Conservation (phyloP, 176 grass and related monocot genomes). For the Hyparrhenia diplandra region DNA sequence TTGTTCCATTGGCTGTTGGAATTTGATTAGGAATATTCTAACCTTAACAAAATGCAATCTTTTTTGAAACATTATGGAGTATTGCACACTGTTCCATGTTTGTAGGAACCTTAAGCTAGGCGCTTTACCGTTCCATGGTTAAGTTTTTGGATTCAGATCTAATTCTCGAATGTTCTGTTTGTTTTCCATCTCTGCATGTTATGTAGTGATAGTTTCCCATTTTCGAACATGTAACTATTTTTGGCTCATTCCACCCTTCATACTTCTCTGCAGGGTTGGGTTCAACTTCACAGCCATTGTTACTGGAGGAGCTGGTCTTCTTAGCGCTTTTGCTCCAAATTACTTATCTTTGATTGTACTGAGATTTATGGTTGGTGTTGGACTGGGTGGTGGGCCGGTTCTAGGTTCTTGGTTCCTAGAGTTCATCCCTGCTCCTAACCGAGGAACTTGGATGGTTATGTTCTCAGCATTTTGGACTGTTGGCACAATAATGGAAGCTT, state of each 20-base stretch:
- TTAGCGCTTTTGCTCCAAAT: conserved; percentile 90
- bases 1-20: no score
- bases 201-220: not conserved
- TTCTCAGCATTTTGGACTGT: conserved; percentile 83
- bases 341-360: conserved; percentile 73
- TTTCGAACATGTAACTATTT: not conserved
- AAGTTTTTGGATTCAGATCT: not conserved
- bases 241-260: conserved; percentile 21
- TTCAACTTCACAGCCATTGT: conserved; percentile 92
- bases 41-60: not conserved
- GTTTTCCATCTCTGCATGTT: not conserved
- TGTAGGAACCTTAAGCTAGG: not conserved
- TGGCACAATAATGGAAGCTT: conserved; percentile 96
- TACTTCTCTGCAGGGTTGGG: conserved; percentile 66
- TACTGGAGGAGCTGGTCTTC: conserved; percentile 77
- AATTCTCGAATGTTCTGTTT: not conserved
- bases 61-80: not conserved
- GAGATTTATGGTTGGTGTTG: conserved; percentile 88
- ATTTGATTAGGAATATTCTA: no score
- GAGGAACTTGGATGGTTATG: conserved; percentile 91
- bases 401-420: conserved; percentile 94
- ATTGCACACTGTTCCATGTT: not conserved
- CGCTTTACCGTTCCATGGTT: not conserved
- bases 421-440: conserved; percentile 86
- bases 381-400: conserved; percentile 81